phyloP scores from a whole-genome alignment of 768 basidiomycete genomes.

The Podaxis sp. region DNA sequence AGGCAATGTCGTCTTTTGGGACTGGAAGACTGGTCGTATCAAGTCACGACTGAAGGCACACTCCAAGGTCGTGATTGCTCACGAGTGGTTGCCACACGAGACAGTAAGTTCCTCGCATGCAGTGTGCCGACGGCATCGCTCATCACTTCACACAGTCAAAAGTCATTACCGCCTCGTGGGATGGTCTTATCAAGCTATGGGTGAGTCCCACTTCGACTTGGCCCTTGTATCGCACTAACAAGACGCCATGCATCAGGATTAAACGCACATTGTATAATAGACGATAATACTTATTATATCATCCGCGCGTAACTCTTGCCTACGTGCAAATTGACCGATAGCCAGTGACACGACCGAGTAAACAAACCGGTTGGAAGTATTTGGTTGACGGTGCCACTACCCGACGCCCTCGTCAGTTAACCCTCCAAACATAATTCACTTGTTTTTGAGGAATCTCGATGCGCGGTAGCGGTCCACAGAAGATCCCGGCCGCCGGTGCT shows the following conservation, averaged over 20 bases:
- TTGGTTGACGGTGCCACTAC: neutral
- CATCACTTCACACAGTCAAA: slow-evolving; percentile 65
- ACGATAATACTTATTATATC: slow-evolving; percentile 2
- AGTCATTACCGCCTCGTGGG: slow-evolving; percentile 96
- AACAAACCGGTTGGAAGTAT: neutral
- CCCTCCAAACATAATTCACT: neutral
- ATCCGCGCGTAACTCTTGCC: neutral
- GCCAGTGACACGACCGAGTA: neutral
- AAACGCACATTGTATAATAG: slow-evolving; percentile 2
- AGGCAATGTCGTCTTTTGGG: slow-evolving; percentile 98
- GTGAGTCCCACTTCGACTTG: slow-evolving; percentile 42
- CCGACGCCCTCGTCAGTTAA: neutral
- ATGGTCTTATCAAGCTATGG: slow-evolving; percentile 97
- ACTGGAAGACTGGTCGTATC: slow-evolving; percentile 98
- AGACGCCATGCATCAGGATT: slow-evolving; percentile 2
- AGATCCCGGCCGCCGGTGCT: neutral
- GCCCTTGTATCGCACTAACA: neutral
- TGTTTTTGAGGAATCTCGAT: neutral
- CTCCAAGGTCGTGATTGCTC: slow-evolving; percentile 94
- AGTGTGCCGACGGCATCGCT: slow-evolving; percentile 41
- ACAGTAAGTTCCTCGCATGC: slow-evolving; percentile 63
- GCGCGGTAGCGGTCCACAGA: neutral
- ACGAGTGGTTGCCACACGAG: slow-evolving; percentile 98
- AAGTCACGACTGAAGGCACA: slow-evolving; percentile 89
- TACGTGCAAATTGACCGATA: neutral